Evolutionary conservation across 2,329 filamentous ascomycete genomes (phyloP).

Genomic region (Cordyceps pruinosa): DNA sequence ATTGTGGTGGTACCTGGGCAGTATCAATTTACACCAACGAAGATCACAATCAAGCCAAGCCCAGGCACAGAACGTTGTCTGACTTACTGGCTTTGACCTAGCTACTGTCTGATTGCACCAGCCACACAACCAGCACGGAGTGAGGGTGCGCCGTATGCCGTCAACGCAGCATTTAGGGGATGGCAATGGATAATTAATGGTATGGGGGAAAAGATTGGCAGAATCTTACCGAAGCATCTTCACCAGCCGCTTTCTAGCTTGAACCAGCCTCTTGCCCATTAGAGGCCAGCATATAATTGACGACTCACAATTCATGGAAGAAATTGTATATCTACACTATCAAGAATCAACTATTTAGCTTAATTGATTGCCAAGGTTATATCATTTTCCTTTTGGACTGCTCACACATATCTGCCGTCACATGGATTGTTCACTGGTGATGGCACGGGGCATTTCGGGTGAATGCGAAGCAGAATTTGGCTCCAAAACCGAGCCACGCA

Average conservation of each 20-base stretch:
- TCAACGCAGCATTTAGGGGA: neutral
- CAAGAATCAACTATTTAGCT: neutral
- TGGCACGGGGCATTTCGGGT: too few relatives aligned
- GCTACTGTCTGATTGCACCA: neutral
- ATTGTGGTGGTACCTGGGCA: slow-evolving; percentile 23
- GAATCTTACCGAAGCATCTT: slow-evolving; percentile 4
- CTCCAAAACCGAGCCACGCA: too few relatives aligned
- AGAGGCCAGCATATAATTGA: neutral
- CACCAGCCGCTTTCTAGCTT: neutral
- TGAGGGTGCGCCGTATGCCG: neutral
- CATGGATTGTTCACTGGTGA: neutral
- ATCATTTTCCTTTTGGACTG: neutral
- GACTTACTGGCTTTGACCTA: neutral
- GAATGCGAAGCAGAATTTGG: too few relatives aligned
- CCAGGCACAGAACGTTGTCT: neutral
- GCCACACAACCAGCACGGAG: neutral
- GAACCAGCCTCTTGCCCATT: neutral
- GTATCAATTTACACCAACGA: slow-evolving; percentile 17
- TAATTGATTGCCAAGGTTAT: neutral
- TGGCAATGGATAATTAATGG: neutral
- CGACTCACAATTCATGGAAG: neutral
- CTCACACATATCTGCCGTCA: too few relatives aligned
- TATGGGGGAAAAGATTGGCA: neutral
- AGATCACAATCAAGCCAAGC: too few relatives aligned
- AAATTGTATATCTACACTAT: neutral